Percentiles rank a stretch among this genome's conserved stretches.
These are phyloP conservation scores for Scutellaria barbata DNA, from an alignment of 257 asterid genomes.

Conservation along the genomic window DNA sequence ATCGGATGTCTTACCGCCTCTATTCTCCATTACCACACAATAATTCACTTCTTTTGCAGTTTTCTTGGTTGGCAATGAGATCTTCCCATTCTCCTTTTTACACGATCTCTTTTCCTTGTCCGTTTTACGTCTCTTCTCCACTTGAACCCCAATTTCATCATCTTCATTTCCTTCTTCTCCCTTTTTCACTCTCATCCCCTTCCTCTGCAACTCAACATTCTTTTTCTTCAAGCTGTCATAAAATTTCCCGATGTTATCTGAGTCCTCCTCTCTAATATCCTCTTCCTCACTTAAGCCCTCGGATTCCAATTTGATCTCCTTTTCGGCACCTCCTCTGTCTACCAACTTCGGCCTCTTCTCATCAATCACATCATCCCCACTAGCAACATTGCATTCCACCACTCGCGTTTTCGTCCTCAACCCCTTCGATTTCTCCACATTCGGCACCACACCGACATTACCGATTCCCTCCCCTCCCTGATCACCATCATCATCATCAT, in stretches of 20 bases:
- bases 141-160: neutral
- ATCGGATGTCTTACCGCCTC: neutral
- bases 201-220: slow-evolving; percentile 22
- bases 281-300: neutral
- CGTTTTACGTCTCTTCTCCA: neutral
- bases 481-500: neutral
- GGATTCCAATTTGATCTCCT: neutral
- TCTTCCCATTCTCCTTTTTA: neutral
- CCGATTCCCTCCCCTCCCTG: neutral
- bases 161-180: slow-evolving; percentile 5
- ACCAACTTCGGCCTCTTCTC: neutral
- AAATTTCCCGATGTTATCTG: neutral
- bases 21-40: neutral
- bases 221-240: neutral
- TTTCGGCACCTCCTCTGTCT: neutral
- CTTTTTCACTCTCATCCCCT: neutral
- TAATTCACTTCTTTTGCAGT: slow-evolving; percentile 2
- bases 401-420: slow-evolving; percentile 14
- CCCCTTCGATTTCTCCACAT: slow-evolving; percentile 26
- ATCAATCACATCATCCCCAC: slow-evolving; percentile 4
- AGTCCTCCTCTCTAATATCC: neutral
- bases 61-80: neutral
- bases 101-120: neutral
- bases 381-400: slow-evolving; percentile 19
- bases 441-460: neutral